Conservation (phyloP, 2,329 filamentous ascomycete species). For the Elsinoe necatrix region DNA sequence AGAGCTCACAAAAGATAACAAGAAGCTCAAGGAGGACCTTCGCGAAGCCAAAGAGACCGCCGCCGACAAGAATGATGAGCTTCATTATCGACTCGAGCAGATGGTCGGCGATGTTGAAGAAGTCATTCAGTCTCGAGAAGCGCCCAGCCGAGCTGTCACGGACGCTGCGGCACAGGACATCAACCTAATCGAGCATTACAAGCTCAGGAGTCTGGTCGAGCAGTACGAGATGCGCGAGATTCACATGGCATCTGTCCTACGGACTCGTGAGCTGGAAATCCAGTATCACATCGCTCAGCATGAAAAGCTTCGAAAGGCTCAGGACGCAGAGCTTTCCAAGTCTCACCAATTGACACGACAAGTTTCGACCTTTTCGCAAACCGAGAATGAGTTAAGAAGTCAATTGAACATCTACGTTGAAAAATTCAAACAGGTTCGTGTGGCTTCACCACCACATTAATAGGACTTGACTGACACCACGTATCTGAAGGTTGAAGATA, state of each 20-base stretch:
- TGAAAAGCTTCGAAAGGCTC: conserved; percentile 81
- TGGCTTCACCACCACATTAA: neutral
- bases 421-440: conserved; percentile 92
- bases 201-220: conserved; percentile 69
- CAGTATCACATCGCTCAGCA: conserved; percentile 82
- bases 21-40: conserved; percentile 89
- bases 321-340: conserved; percentile 70
- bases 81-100: conserved; percentile 75
- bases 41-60: conserved; percentile 82
- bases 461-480: conserved; percentile 14
- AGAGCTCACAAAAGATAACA: conserved; percentile 93
- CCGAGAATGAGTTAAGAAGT: conserved; percentile 83
- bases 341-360: conserved; percentile 81
- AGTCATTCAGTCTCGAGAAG: conserved; percentile 78
- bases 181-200: conserved; percentile 80
- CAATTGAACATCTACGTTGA: conserved; percentile 98
- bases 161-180: conserved; percentile 78
- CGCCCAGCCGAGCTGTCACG: conserved; percentile 68
- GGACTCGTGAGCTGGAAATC: conserved; percentile 91
- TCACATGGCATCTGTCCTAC: conserved; percentile 84
- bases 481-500: conserved; percentile 77
- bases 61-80: conserved; percentile 69
- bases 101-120: conserved; percentile 79
- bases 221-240: conserved; percentile 94
- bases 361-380: conserved; percentile 92